These are phyloP conservation scores for Aspergillus sp. DNA, from an alignment of 2,329 filamentous ascomycete species.

Conservation along the genomic window DNA sequence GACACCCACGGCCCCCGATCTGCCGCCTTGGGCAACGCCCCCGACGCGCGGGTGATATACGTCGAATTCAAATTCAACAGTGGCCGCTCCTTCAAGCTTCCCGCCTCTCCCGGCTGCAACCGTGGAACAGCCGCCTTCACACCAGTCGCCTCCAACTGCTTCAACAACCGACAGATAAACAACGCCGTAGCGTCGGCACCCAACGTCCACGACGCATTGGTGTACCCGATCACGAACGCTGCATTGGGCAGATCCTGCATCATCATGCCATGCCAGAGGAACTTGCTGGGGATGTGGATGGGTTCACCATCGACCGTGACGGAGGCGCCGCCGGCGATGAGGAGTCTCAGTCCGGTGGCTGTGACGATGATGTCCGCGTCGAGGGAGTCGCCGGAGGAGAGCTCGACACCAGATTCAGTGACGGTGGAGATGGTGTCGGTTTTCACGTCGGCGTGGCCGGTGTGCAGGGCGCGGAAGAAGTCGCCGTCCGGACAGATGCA, in stretches of 20 bases:
- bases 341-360: constrained; percentile 47
- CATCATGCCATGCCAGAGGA: constrained; percentile 48
- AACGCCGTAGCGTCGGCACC: constrained; percentile 47
- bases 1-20: constrained; percentile 44
- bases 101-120: constrained; percentile 19
- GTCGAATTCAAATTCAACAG: constrained; percentile 44
- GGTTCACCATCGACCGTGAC: constrained; percentile 42
- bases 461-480: constrained; percentile 56
- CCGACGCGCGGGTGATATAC: constrained; percentile 40
- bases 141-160: constrained; percentile 32
- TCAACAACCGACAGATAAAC: constrained; percentile 41
- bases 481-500: constrained; percentile 67
- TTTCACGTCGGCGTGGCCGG: constrained; percentile 55
- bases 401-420: constrained; percentile 50
- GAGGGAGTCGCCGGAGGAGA: constrained; percentile 47
- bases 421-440: constrained; percentile 58
- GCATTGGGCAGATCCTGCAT: constrained; percentile 49
- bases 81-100: constrained; percentile 28
- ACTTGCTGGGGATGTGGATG: constrained; percentile 37
- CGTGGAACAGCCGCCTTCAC: constrained; percentile 32
- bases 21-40: constrained; percentile 39
- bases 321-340: constrained; percentile 39
- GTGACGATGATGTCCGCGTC: constrained; percentile 48
- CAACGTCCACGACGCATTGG: constrained; percentile 49
- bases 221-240: constrained; percentile 46